Conservation (phyloP, 768 basidiomycete species). For the Tephrocybe sp. region DNA sequence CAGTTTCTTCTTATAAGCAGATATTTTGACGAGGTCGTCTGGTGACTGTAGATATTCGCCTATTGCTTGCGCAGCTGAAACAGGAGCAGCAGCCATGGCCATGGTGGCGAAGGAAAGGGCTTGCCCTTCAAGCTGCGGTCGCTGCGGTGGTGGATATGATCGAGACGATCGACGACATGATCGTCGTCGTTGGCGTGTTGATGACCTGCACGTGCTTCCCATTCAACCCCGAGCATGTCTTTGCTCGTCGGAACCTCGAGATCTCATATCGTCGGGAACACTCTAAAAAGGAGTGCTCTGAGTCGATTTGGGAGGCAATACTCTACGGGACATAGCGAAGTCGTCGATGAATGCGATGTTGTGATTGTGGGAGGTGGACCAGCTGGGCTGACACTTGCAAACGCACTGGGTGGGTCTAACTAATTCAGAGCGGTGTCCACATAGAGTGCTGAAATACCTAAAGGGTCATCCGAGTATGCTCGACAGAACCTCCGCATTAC, state of each 20-base stretch:
- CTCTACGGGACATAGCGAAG: constrained; percentile 7
- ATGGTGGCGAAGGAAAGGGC: not conserved
- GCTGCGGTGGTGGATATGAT: constrained; percentile 8
- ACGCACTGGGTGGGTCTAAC: constrained; percentile 68
- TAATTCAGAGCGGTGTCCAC: constrained; percentile 1
- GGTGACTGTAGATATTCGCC: constrained; percentile 92
- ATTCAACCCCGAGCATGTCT: too few relatives aligned
- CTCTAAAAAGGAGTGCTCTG: not conserved
- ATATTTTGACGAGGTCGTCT: constrained; percentile 88
- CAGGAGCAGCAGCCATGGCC: constrained; percentile 49
- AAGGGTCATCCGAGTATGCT: constrained; percentile 55
- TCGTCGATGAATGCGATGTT: constrained; percentile 69
- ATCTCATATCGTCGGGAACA: not conserved
- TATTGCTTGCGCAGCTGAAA: constrained; percentile 83
- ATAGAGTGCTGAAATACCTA: not conserved
- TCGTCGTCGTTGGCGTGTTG: constrained; percentile 1
- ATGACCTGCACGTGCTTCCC: not conserved
- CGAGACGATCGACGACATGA: not conserved
- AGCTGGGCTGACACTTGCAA: constrained; percentile 86
- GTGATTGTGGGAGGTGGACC: constrained; percentile 96
- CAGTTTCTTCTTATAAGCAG: constrained; percentile 88
- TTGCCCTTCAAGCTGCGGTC: constrained; percentile 7
- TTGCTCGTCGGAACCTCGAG: constrained; percentile 7
- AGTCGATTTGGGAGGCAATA: not conserved
- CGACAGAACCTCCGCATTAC: constrained; percentile 60